phyloP scores from a whole-genome alignment of 2,329 filamentous ascomycete genomes.

The Fusarium liriodendri region DNA sequence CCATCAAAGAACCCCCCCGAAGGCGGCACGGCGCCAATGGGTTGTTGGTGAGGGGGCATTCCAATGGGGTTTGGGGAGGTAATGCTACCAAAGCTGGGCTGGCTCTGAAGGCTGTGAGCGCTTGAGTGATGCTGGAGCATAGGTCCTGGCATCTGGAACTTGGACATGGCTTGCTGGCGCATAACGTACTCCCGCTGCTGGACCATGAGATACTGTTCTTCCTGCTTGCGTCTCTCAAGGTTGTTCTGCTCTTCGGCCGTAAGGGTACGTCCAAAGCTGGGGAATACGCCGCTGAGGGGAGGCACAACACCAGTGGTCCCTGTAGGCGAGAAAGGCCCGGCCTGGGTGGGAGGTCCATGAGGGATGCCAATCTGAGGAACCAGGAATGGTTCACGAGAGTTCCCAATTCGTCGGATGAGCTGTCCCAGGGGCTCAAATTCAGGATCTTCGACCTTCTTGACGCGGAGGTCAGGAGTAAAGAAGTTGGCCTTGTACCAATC shows the following conservation, averaged over 20 bases:
- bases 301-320: constrained; percentile 76
- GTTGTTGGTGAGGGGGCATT: constrained; percentile 60
- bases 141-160: constrained; percentile 71
- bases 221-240: constrained; percentile 93
- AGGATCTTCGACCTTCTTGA: constrained; percentile 92
- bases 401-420: constrained; percentile 93
- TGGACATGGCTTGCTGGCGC: constrained; percentile 82
- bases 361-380: constrained; percentile 97
- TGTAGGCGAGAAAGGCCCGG: constrained; percentile 61
- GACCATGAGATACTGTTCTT: constrained; percentile 97
- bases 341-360: constrained; percentile 77
- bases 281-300: constrained; percentile 92
- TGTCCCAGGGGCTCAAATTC: constrained; percentile 97
- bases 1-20: constrained; percentile 77
- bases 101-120: constrained; percentile 94
- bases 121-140: constrained; percentile 91
- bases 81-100: constrained; percentile 96
- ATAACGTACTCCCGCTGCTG: constrained; percentile 94
- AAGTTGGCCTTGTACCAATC: constrained; percentile 99
- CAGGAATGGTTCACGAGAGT: constrained; percentile 96
- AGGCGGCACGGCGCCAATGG: constrained; percentile 68
- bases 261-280: constrained; percentile 94
- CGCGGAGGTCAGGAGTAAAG: constrained; percentile 92
- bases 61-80: constrained; percentile 85
- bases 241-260: constrained; percentile 99